Evolutionary conservation across 176 grass and related monocot genomes (phyloP), one percentile per base, ranked within the genome.

Genomic region (Ananas comosus): DNA sequence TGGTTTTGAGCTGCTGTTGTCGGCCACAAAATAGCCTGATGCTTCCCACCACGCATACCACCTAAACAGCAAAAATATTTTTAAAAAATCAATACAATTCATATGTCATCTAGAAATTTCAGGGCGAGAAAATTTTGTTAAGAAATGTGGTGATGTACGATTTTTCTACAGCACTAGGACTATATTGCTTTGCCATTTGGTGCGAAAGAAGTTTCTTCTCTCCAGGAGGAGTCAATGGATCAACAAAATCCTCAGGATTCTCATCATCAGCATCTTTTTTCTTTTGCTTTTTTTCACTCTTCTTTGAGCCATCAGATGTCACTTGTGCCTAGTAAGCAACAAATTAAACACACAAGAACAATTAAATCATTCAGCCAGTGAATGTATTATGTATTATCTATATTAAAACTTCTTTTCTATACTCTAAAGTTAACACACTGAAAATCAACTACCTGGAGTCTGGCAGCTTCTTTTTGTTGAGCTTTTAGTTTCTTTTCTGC

Each of bases 31-130:
- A 50, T 84, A 94, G 11, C 63, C 56, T 53, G 91, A 94, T 29
- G 73, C 57, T 69, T 94, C 91, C 86, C 91, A 94, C 91, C 91
- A 87, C 64, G 78, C 63, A 82, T 87, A 94, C 91, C 91, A 94
- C 72, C 91, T 89, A 49, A 69, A 83, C 50, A 42, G 58, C 4
- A 78, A 68, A 18, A 67, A 63, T 6, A 19, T 18, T n/a, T 69
- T 69, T 9, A 13, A 24, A 29, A 66, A 48, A 66, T 58, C 19
- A 69, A n/a, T 58, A 77, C 23, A 48, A 67, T 48, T 48, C 49
- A 53, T 22, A 49, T 12, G 29, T 68, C 18, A 73, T 50, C 72
- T 69, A 12, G 67, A 53, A 72, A 27, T 10, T 47, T 42, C 56
- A 59, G 52, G 18, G 67, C 74, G 8, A 29, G 50, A 47, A 80